A percentile compares a stretch with the other conserved stretches of the same genome.
phyloP scores from a whole-genome alignment of 2,329 filamentous ascomycete genomes.

The Pseudogymnoascus sp. region DNA sequence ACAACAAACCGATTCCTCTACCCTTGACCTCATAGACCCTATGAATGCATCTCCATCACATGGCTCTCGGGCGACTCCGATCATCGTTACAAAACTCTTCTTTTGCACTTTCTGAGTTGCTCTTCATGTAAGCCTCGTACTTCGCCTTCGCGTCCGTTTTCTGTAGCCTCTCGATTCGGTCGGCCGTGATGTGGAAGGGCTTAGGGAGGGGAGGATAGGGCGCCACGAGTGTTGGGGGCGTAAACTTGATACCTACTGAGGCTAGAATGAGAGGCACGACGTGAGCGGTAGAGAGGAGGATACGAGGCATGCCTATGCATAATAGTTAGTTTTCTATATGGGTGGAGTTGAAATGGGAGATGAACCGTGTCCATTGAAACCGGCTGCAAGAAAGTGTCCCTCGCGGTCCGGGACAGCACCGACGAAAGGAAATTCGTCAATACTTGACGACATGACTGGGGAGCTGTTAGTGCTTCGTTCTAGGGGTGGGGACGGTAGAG shows the following conservation, averaged over 20 bases:
- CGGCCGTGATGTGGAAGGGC: constrained; percentile 24
- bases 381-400: neutral
- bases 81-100: constrained; percentile 17
- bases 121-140: constrained; percentile 8
- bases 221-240: constrained; percentile 16
- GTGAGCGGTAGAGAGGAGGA: constrained; percentile 23
- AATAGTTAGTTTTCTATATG: neutral
- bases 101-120: constrained; percentile 14
- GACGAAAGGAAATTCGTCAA: neutral
- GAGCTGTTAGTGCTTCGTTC: neutral
- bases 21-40: too few relatives aligned
- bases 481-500: neutral
- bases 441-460: neutral
- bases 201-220: constrained; percentile 22
- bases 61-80: constrained; percentile 1
- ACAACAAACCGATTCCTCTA: too few relatives aligned
- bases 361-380: neutral
- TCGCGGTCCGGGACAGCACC: neutral
- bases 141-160: constrained; percentile 11
- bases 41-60: neutral
- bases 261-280: constrained; percentile 22
- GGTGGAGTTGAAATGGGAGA: neutral
- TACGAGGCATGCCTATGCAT: neutral
- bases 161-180: constrained; percentile 21
- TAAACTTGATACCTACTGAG: constrained; percentile 18